phyloP scores from a whole-genome alignment of 2,329 filamentous ascomycete genomes.

The Hypoxylon sp. region DNA sequence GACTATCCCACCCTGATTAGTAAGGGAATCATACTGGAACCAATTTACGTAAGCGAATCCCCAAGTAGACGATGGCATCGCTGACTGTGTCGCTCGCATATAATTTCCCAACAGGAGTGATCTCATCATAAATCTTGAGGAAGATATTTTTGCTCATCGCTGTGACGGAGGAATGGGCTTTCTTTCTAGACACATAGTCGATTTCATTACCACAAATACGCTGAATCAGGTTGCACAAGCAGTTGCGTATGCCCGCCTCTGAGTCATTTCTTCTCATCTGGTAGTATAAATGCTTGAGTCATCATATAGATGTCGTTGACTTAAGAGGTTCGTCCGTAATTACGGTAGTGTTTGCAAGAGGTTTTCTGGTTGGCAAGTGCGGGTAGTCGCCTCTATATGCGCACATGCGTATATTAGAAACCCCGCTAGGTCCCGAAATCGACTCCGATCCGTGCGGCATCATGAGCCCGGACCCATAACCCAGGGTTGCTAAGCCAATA shows the following conservation, averaged over 20 bases:
- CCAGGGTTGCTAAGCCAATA: conserved; percentile 20
- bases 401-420: conserved; percentile 10
- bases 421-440: conserved; percentile 11
- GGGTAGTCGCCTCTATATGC: not conserved
- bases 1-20: too few relatives aligned
- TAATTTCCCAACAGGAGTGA: not conserved
- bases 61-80: not conserved
- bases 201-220: not conserved
- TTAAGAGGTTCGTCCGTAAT: not conserved
- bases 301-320: not conserved
- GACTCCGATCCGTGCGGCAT: conserved; percentile 11
- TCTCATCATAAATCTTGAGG: not conserved
- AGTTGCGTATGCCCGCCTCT: not conserved
- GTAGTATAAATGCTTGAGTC: not conserved
- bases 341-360: not conserved
- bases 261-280: not conserved
- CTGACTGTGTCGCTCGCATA: not conserved
- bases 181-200: not conserved
- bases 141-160: not conserved
- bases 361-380: too few relatives aligned
- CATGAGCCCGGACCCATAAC: conserved; percentile 3
- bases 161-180: not conserved
- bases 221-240: not conserved
- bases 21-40: too few relatives aligned
- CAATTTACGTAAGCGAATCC: too few relatives aligned